Percentiles rank a stretch among this genome's conserved stretches.
These are phyloP conservation scores for Plectosphaerella cucumerina DNA, from an alignment of 2,329 filamentous ascomycete species.

Conservation along the genomic window DNA sequence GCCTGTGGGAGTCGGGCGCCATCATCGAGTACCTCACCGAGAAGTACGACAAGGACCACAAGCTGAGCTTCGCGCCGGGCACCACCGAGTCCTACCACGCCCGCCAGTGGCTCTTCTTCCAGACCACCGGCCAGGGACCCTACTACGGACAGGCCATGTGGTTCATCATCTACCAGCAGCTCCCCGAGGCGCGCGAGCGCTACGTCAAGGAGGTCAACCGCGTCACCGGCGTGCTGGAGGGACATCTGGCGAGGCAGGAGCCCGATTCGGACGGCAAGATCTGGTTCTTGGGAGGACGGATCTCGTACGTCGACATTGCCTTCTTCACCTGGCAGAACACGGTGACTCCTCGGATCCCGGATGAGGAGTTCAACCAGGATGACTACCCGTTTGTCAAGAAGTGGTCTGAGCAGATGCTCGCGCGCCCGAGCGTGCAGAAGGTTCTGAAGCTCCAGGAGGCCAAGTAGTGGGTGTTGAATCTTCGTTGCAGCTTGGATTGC, in stretches of 20 bases:
- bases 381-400: conserved; percentile 9
- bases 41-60: conserved; percentile 14
- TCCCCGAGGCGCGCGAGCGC: conserved; percentile 21
- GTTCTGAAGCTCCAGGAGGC: conserved; percentile 4
- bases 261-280: conserved; percentile 8
- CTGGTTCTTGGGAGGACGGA: conserved; percentile 16
- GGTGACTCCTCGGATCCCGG: not conserved
- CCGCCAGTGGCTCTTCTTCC: conserved; percentile 32
- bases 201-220: conserved; percentile 23
- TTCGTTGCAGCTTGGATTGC: no score
- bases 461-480: conserved; percentile 1
- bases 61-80: conserved; percentile 8
- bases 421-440: conserved; percentile 10
- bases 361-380: conserved; percentile 1
- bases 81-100: conserved; percentile 9
- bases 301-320: conserved; percentile 21
- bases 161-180: conserved; percentile 21
- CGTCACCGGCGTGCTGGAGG: conserved; percentile 17
- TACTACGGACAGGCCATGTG: conserved; percentile 30
- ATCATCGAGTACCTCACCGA: conserved; percentile 20
- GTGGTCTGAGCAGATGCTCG: conserved; percentile 6
- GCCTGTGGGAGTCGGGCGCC: conserved; percentile 16
- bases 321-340: conserved; percentile 16
- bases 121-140: conserved; percentile 34
- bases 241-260: conserved; percentile 13